phyloP scores from a whole-genome alignment of 192 early-diverging fungal genomes.

The Dispira simplex region DNA sequence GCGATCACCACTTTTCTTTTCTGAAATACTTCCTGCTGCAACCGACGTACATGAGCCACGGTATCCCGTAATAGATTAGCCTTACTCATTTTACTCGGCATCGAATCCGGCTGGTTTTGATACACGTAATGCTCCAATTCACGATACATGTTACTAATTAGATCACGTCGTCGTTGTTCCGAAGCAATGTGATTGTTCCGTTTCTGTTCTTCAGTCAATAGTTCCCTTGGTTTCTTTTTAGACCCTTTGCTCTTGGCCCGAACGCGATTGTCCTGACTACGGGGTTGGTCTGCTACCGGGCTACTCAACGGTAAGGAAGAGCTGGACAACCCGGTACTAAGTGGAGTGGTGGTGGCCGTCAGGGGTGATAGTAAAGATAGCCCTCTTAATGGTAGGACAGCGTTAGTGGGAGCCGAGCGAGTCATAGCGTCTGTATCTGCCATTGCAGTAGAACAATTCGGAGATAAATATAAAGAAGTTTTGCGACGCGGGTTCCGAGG shows the following conservation, averaged over 20 bases:
- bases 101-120: background rate
- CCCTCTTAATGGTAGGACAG: background rate
- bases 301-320: background rate
- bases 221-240: conserved; percentile 18
- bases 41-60: background rate
- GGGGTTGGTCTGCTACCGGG: background rate
- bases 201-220: conserved; percentile 63
- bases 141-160: conserved; percentile 20
- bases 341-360: background rate
- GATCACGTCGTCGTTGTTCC: conserved; percentile 56
- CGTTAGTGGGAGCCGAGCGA: too few relatives aligned
- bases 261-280: background rate
- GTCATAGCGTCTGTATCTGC: background rate
- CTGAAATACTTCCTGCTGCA: background rate
- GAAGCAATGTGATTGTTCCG: conserved; percentile 57
- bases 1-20: background rate
- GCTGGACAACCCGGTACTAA: background rate
- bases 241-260: background rate
- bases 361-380: background rate
- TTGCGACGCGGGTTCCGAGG: background rate
- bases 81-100: conserved; percentile 4
- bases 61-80: conserved; percentile 1
- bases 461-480: background rate
- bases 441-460: background rate
- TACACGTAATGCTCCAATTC: background rate